Evolutionary conservation across 805 yeast genomes (phyloP).

Genomic region (Soucietia sequanensis): DNA sequence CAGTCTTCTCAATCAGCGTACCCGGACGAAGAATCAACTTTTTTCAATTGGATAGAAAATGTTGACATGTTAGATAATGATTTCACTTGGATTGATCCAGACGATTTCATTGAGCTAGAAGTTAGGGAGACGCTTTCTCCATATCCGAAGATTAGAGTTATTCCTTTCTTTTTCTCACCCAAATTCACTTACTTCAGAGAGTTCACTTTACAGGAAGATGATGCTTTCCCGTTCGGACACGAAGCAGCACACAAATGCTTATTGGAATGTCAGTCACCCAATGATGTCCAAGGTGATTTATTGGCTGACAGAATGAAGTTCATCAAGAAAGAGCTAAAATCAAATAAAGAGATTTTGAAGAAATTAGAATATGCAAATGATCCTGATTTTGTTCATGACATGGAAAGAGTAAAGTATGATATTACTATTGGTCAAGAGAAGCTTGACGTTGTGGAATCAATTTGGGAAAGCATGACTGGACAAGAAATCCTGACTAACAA

Average conservation of each 20-base stretch:
- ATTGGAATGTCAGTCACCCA: conserved; percentile 54
- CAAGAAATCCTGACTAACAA: conserved; percentile 8
- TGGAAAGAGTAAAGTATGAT: conserved; percentile 6
- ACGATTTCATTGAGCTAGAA: conserved; percentile 75
- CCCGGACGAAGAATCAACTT: conserved; percentile 1
- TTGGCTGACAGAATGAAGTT: conserved; percentile 25
- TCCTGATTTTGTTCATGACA: conserved; percentile 3
- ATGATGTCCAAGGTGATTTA: conserved; percentile 49
- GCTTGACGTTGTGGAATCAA: conserved; percentile 21
- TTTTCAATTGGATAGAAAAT: conserved; percentile 19
- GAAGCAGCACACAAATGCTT: conserved; percentile 66
- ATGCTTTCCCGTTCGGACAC: conserved; percentile 58
- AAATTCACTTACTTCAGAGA: conserved; percentile 62
- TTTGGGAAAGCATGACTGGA: conserved; percentile 21
- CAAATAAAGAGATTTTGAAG: not conserved
- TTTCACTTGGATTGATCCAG: conserved; percentile 65
- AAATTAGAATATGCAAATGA: conserved; percentile 1
- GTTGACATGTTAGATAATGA: conserved; percentile 27
- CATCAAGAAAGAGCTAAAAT: conserved; percentile 5
- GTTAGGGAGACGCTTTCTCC: conserved; percentile 39
- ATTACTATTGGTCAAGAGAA: conserved; percentile 15
- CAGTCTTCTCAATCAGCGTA: conserved; percentile 1
- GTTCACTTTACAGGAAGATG: conserved; percentile 40
- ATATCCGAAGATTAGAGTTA: conserved; percentile 42
- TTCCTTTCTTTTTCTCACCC: conserved; percentile 54